Conservation (phyloP, 257 asterid species). For the Cordia subcordata region DNA sequence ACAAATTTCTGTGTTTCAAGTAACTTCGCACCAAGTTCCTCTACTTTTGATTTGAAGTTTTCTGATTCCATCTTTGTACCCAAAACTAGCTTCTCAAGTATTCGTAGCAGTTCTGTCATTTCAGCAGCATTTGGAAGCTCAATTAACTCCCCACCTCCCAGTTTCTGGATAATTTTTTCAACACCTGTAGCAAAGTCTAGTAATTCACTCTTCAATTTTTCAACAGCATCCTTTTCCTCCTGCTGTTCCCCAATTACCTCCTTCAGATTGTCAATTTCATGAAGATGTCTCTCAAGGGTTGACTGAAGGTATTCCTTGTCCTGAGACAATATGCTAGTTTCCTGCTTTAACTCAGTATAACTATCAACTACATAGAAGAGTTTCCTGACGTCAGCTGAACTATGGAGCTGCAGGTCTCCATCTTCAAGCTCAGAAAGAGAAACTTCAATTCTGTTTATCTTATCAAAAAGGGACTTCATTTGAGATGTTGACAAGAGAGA, state of each 20-base stretch:
- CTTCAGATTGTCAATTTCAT: conserved; percentile 54
- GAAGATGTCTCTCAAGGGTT: conserved; percentile 45
- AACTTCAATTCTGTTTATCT: conserved; percentile 51
- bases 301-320: conserved; percentile 64
- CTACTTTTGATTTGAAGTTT: conserved; percentile 51
- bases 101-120: conserved; percentile 35
- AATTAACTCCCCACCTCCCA: conserved; percentile 58
- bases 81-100: conserved; percentile 59
- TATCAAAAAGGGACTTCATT: conserved; percentile 53
- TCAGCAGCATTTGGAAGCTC: conserved; percentile 43
- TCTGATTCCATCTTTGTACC: conserved; percentile 54
- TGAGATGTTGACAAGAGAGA: conserved; percentile 53
- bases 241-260: conserved; percentile 41
- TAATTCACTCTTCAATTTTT: conserved; percentile 41
- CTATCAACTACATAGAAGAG: conserved; percentile 63
- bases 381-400: conserved; percentile 47
- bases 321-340: conserved; percentile 38
- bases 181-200: conserved; percentile 54
- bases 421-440: conserved; percentile 35
- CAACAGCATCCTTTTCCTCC: conserved; percentile 32
- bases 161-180: conserved; percentile 47
- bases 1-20: conserved; percentile 53
- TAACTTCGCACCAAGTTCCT: conserved; percentile 68
- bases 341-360: conserved; percentile 40
- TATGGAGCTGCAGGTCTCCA: conserved; percentile 35